Conservation (phyloP, 768 basidiomycete genomes). For the Amyloporia xantha region DNA sequence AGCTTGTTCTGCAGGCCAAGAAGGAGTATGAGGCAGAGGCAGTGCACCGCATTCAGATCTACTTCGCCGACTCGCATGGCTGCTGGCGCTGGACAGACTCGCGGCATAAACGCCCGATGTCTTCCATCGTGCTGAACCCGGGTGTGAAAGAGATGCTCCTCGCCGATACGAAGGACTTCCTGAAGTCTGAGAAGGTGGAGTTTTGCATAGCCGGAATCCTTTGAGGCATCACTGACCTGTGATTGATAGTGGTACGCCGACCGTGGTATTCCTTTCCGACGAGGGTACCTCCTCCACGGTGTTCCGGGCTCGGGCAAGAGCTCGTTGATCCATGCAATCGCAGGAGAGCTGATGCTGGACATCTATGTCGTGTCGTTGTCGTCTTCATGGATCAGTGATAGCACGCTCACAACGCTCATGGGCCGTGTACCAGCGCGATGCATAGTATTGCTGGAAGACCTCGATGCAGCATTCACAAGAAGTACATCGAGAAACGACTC, state of each 20-base stretch:
- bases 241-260: conserved; percentile 77
- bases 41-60: conserved; percentile 82
- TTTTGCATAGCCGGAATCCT: background rate
- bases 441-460: conserved; percentile 84
- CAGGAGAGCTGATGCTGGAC: conserved; percentile 84
- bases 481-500: conserved; percentile 61
- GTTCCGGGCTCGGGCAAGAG: conserved; percentile 85
- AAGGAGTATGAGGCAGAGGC: conserved; percentile 84
- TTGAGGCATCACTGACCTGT: conserved; percentile 8
- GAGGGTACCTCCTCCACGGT: conserved; percentile 80
- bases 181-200: conserved; percentile 71
- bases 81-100: conserved; percentile 87
- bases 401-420: conserved; percentile 80
- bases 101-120: conserved; percentile 82
- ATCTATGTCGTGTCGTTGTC: conserved; percentile 88
- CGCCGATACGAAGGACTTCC: conserved; percentile 75
- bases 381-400: conserved; percentile 84
- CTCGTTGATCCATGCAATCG: conserved; percentile 80
- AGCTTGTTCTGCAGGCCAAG: conserved; percentile 87
- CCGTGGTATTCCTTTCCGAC: conserved; percentile 86
- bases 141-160: conserved; percentile 89
- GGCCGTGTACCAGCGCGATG: conserved; percentile 79
- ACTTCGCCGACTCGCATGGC: conserved; percentile 84
- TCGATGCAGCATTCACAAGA: conserved; percentile 83
- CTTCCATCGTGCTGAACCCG: conserved; percentile 78